Conservation (phyloP, 179 eudicot genomes). For the Sideroxylon spinosum region DNA sequence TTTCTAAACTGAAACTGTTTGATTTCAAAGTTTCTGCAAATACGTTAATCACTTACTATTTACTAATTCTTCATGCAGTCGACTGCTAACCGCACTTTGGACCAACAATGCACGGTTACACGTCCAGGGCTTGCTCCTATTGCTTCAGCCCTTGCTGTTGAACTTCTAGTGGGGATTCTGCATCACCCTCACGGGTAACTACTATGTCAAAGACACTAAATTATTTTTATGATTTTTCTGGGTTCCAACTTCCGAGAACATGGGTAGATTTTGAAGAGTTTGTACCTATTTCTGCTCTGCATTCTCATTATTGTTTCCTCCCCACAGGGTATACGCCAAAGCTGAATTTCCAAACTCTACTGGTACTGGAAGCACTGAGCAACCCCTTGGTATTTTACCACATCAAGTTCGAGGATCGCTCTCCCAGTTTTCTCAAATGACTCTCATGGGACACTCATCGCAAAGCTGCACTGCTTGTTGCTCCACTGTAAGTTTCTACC, state of each 20-base stretch:
- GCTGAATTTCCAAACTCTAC: conserved; percentile 66
- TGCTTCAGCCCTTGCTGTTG: conserved; percentile 96
- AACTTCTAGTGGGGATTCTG: conserved; percentile 79
- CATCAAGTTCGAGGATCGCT: conserved; percentile 90
- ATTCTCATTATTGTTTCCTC: conserved; percentile 1
- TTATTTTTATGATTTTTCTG: not conserved
- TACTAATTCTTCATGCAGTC: conserved; percentile 48
- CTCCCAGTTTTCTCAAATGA: conserved; percentile 91
- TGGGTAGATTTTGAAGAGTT: not conserved
- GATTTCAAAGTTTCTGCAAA: not conserved
- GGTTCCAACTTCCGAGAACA: not conserved
- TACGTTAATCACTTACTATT: conserved; percentile 7
- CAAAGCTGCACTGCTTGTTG: conserved; percentile 89
- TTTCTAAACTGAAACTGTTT: not conserved
- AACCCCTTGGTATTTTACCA: conserved; percentile 86
- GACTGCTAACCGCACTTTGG: conserved; percentile 86
- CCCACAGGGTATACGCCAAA: conserved; percentile 65
- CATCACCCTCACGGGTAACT: conserved; percentile 86
- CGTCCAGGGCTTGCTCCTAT: conserved; percentile 98
- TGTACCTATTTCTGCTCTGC: not conserved
- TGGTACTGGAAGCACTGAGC: conserved; percentile 42
- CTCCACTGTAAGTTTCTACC: conserved; percentile 47
- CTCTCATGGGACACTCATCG: conserved; percentile 90
- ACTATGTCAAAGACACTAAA: not conserved
- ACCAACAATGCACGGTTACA: conserved; percentile 98